Percentiles rank a stretch among this genome's conserved stretches.
These are phyloP conservation scores for Plasmodium adleri DNA, from an alignment of 169 alveolate genomes.

Conservation along the genomic window DNA sequence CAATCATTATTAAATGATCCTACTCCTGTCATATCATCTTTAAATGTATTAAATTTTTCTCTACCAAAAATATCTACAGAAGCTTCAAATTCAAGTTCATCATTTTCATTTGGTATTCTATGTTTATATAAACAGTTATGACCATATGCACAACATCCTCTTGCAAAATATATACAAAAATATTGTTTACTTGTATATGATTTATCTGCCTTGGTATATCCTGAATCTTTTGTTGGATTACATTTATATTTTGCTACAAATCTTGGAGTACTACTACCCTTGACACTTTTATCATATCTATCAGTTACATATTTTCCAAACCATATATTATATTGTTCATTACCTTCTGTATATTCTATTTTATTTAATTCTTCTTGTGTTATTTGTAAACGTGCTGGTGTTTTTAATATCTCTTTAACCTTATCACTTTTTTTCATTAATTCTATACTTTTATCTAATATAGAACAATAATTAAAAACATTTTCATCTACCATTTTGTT, in stretches of 20 bases:
- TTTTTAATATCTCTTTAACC: slow-evolving; percentile 45
- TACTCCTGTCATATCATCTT: slow-evolving; percentile 98
- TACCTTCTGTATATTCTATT: slow-evolving; percentile 89
- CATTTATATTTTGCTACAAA: slow-evolving; percentile 91
- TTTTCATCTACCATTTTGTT: slow-evolving; percentile 1
- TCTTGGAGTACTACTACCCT: slow-evolving; percentile 90
- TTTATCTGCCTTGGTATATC: slow-evolving; percentile 97
- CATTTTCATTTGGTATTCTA: slow-evolving; percentile 96
- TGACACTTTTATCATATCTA: slow-evolving; percentile 88
- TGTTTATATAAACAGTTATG: slow-evolving; percentile 96
- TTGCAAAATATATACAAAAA: slow-evolving; percentile 96
- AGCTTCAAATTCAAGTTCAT: slow-evolving; percentile 92
- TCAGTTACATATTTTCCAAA: slow-evolving; percentile 97
- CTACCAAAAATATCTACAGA: slow-evolving; percentile 98
- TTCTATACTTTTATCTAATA: slow-evolving; percentile 33
- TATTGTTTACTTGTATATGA: slow-evolving; percentile 82
- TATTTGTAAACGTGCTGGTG: slow-evolving; percentile 61
- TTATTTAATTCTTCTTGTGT: slow-evolving; percentile 63
- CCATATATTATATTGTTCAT: slow-evolving; percentile 99
- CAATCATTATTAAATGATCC: slow-evolving; percentile 97
- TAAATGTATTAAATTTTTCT: slow-evolving; percentile 94
- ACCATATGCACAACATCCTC: slow-evolving; percentile 99
- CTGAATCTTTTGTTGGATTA: slow-evolving; percentile 95
- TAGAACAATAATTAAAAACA: slow-evolving; percentile 8
- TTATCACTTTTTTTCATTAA: slow-evolving; percentile 66